Base-by-base conservation (phyloP, 1,139 yeast species). In the Saccharomyces hybrid region DNA sequence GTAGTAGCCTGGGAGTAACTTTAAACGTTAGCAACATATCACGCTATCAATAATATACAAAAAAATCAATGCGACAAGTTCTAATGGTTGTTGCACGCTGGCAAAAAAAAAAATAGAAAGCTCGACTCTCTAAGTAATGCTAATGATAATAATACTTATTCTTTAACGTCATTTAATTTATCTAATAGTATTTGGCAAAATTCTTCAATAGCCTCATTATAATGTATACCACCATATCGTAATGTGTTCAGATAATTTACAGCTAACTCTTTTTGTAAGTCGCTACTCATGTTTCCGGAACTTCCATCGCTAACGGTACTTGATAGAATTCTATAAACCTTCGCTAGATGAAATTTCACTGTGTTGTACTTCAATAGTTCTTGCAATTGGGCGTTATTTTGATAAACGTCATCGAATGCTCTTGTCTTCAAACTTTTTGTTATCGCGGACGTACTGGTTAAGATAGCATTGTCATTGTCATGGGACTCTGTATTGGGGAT, bases 181-280 rank as follows among this genome's bases (percentile, higher is more conserved):
- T 53, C 26, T 34, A 62, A 49, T 28, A 54, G 49, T 11, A 64
- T 55, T 41, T 65, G 66, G 41, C 71, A 66, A 54, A 69, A 69
- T 51, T 69, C 73, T 54, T 69, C 73, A 7, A 69, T 60, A 1
- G 73, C 73, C 49, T 68, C 73, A 55, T 69, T 69, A 47, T 62
- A 62, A 55, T 68, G 71, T 16, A 67, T 60, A 1, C 73, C 73
- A 19, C 71, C 72, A 32, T 62, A 63, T 49, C 72, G 53, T 49
- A 69, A 57, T 2, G 72, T 68, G 48, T 69, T 69, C 47, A 69
- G 51, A 50, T 69, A 69, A 54, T 69, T 70, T 4, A 67, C 61
- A 3, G 72, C 71, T 4, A 66, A 56, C 49, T 64, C 69, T 14
- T 60, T 63, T 47, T 58, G 64, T 54, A 54, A 58, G 19, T 67